These are phyloP conservation scores for Cladorrhinum samala DNA, from an alignment of 495 filamentous ascomycete species.

Conservation along the genomic window DNA sequence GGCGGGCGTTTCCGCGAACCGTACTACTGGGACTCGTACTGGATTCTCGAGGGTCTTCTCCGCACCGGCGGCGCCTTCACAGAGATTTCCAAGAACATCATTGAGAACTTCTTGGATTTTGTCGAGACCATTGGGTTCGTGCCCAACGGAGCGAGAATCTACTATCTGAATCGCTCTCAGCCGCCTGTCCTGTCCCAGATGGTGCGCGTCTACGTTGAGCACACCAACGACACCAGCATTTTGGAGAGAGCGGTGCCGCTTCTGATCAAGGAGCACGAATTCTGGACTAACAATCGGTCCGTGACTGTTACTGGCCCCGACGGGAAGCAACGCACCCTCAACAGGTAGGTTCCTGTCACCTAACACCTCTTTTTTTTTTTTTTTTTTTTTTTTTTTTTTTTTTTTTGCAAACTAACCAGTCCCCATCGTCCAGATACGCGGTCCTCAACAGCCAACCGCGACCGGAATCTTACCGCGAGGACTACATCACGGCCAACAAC, in stretches of 20 bases:
- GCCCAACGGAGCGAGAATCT: slow-evolving; percentile 44
- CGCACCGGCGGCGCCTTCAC: slow-evolving; percentile 44
- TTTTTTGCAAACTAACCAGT: not conserved
- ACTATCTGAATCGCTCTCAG: slow-evolving; percentile 45
- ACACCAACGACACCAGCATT: slow-evolving; percentile 46
- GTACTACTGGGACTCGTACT: slow-evolving; percentile 51
- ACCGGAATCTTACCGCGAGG: slow-evolving; percentile 45
- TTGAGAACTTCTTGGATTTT: slow-evolving; percentile 47
- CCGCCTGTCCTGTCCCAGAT: slow-evolving; percentile 45
- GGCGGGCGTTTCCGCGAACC: slow-evolving; percentile 47
- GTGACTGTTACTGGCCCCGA: slow-evolving; percentile 26
- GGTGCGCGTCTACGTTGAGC: slow-evolving; percentile 42
- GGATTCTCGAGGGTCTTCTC: slow-evolving; percentile 46
- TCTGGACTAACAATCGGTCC: slow-evolving; percentile 41
- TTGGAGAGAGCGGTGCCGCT: slow-evolving; percentile 40
- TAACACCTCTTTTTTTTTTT: no score
- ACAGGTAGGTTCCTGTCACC: slow-evolving; percentile 26
- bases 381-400: no score
- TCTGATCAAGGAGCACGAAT: slow-evolving; percentile 43
- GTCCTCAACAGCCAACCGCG: slow-evolving; percentile 45
- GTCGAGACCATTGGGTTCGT: slow-evolving; percentile 46
- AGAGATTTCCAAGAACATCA: slow-evolving; percentile 43
- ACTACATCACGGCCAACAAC: slow-evolving; percentile 43
- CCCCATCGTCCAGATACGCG: slow-evolving; percentile 26
- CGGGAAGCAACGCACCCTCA: slow-evolving; percentile 34